phyloP scores from a whole-genome alignment of 768 basidiomycete genomes.

The Tricholomella constricta region DNA sequence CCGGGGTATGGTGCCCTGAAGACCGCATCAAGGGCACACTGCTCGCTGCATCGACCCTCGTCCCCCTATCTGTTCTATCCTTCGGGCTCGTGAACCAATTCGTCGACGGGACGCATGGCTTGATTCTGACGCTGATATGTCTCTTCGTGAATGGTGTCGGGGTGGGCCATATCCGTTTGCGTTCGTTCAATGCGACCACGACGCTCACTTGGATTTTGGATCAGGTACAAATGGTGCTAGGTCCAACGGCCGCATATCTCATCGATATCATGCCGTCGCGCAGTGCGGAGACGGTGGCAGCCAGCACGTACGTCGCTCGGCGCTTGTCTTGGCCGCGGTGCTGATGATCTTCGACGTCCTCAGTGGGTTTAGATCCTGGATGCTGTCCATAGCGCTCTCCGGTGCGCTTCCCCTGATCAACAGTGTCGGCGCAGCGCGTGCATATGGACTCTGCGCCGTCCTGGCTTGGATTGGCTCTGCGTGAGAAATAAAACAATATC shows the following conservation, averaged over 20 bases:
- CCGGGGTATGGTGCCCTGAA: slow-evolving; percentile 51
- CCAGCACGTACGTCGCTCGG: slow-evolving; percentile 30
- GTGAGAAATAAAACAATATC: slow-evolving; percentile 8
- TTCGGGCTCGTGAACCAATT: slow-evolving; percentile 42
- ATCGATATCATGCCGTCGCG: slow-evolving; percentile 50
- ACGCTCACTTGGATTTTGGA: slow-evolving; percentile 22
- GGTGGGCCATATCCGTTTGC: slow-evolving; percentile 25
- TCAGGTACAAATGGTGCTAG: slow-evolving; percentile 47
- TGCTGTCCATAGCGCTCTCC: slow-evolving; percentile 6
- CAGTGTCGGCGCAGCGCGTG: slow-evolving; percentile 13
- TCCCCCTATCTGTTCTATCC: slow-evolving; percentile 45
- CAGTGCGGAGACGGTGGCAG: slow-evolving; percentile 53
- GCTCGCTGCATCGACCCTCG: slow-evolving; percentile 37
- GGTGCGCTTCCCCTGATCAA: slow-evolving; percentile 18
- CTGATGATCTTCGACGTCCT: background rate
- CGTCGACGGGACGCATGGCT: slow-evolving; percentile 30
- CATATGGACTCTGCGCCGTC: slow-evolving; percentile 15
- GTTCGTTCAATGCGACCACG: too few relatives aligned
- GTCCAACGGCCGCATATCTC: slow-evolving; percentile 46
- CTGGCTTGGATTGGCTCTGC: slow-evolving; percentile 18
- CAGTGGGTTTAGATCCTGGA: slow-evolving; percentile 17
- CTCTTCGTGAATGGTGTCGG: slow-evolving; percentile 18
- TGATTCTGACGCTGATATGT: slow-evolving; percentile 20
- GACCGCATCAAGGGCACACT: slow-evolving; percentile 48
- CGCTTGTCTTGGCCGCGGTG: background rate